Base-by-base conservation (phyloP, 768 basidiomycete species). In the Agrocybe pediades region DNA sequence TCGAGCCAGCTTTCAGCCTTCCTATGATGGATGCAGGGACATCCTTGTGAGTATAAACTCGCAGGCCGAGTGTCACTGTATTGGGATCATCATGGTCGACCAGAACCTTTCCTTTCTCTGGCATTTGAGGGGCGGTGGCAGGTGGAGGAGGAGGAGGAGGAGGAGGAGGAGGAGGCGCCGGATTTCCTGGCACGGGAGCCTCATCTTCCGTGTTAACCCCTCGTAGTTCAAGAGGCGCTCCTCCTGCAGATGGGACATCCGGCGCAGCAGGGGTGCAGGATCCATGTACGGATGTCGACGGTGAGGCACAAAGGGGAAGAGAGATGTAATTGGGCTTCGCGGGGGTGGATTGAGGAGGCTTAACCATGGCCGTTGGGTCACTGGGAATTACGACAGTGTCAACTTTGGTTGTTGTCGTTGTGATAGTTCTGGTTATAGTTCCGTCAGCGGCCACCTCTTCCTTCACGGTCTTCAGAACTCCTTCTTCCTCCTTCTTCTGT, bases 21-120 rank as follows among this genome's bases (percentile, higher is more conserved):
- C 71, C 71, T 23, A 65, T 61, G 9, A 76, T 65, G 9, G 59
- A 57, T 9, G 65, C 71, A 62, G 70, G 60, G 63, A 75, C 59
- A 68, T 77, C 77, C 69, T 80, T 65, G 68, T 78, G 57, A 61
- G 75, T 73, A 54, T 76, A 76, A 61, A 74, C 76, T 65, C 70
- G 72, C 62, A 67, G 67, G 30, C 64, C 76, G 53, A 68, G 63
- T 65, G 67, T 72, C 1, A 81, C 69, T 6, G 74, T 70, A 55
- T 79, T 72, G 8, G 77, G 65, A 24, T 71, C 65, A 7, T 67
- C 66, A 16, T 64, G 68, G 36, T 52, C 59, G 41, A 70, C 61
- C 1, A 40, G 20, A 23, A 65, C 60, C 53, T 66, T 67, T 3
- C 62, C 60, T 26, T 59, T 62, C 50, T 61, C 58, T 11, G 46